A percentile compares a stretch with the other conserved stretches of the same genome.
These are phyloP conservation scores for Phaeosphaeriaceae sp. DNA, from an alignment of 2,329 filamentous ascomycete species.

Conservation along the genomic window DNA sequence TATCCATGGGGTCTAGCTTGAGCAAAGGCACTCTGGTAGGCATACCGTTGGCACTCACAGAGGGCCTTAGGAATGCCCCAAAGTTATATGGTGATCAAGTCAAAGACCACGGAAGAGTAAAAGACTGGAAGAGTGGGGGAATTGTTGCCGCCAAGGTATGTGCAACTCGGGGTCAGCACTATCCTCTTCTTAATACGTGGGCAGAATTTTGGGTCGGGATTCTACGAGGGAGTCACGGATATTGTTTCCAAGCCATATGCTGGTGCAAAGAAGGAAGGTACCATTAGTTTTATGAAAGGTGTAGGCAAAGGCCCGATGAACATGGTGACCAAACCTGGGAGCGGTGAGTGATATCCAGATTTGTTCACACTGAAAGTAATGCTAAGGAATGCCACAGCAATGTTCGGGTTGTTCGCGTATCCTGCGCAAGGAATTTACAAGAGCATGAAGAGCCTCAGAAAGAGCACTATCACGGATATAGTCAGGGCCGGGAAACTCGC, in stretches of 20 bases:
- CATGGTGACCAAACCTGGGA: slow-evolving; percentile 5
- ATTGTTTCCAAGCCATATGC: slow-evolving; percentile 40
- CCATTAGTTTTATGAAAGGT: slow-evolving; percentile 42
- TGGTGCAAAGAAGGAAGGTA: slow-evolving; percentile 41
- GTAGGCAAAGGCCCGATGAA: slow-evolving; percentile 41
- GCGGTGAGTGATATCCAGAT: not conserved
- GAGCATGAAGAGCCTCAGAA: slow-evolving; percentile 6
- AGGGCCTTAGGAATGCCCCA: slow-evolving; percentile 46
- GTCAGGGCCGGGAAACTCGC: too few relatives aligned
- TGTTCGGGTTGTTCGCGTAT: slow-evolving; percentile 18
- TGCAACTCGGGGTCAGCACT: not conserved
- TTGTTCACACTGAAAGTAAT: slow-evolving; percentile 4
- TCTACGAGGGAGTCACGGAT: slow-evolving; percentile 38
- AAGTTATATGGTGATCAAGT: slow-evolving; percentile 48
- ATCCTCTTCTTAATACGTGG: not conserved
- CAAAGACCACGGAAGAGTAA: slow-evolving; percentile 41
- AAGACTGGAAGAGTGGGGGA: slow-evolving; percentile 44
- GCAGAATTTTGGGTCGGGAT: not conserved
- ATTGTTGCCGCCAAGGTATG: slow-evolving; percentile 45
- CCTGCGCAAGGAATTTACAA: slow-evolving; percentile 23
- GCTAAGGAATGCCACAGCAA: slow-evolving; percentile 3
- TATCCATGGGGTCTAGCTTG: not conserved
- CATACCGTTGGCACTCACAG: slow-evolving; percentile 46
- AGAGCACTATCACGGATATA: not conserved
- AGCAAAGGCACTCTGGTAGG: slow-evolving; percentile 39